These are phyloP conservation scores for Moesziomyces parantarcticus DNA, from an alignment of 1,284 basidiomycete species.

Conservation along the genomic window DNA sequence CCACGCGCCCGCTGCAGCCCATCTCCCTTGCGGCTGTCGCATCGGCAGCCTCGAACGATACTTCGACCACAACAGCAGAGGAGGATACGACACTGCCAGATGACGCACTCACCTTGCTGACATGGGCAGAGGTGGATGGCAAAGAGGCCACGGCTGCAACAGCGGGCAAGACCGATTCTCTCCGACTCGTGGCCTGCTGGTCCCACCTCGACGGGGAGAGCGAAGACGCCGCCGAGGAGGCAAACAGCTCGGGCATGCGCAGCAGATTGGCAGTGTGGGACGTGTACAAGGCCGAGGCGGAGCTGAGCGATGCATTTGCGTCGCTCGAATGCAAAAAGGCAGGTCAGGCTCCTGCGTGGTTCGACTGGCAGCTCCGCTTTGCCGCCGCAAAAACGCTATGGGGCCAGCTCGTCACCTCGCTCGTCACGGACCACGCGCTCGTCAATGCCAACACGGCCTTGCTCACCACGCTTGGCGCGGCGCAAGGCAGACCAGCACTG, in stretches of 20 bases:
- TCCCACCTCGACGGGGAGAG: constrained; percentile 7
- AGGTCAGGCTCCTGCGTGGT: constrained; percentile 27
- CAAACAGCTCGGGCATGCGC: constrained; percentile 8
- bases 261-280: constrained; percentile 41
- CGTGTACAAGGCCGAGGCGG: constrained; percentile 22
- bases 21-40: constrained; percentile 13
- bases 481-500: constrained; percentile 2
- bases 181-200: constrained; percentile 23
- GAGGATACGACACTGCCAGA: neutral
- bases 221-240: neutral
- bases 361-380: constrained; percentile 37
- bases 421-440: constrained; percentile 14
- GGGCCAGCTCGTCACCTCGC: constrained; percentile 29
- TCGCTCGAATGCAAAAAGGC: constrained; percentile 47
- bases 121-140: constrained; percentile 28
- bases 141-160: neutral
- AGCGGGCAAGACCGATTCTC: constrained; percentile 3
- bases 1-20: constrained; percentile 38
- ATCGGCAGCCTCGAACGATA: neutral
- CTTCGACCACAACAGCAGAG: neutral
- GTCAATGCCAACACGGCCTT: constrained; percentile 12
- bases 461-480: constrained; percentile 13
- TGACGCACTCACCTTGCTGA: constrained; percentile 8
- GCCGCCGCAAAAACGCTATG: constrained; percentile 10
- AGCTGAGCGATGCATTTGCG: constrained; percentile 43